Base-by-base conservation (phyloP, 768 basidiomycete species). In the Thelephora aurantiotincta region DNA sequence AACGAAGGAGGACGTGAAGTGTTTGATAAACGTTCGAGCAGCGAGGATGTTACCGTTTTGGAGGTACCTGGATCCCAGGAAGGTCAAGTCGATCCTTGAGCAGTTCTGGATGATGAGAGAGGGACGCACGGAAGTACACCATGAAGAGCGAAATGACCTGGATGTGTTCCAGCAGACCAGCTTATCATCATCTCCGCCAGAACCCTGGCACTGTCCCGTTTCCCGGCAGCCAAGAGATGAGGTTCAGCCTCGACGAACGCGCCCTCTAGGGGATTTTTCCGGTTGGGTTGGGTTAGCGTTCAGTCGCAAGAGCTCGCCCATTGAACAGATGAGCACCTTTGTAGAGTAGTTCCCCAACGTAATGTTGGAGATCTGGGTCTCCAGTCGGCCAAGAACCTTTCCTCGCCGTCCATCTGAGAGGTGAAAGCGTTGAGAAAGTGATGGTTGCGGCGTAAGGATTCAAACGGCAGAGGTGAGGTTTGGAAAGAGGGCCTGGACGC, bases 31-130 rank as follows among this genome's bases (percentile, higher is more conserved):
- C n/a, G 83, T 78, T n/a, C 79, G 78, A 3, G 94, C 88, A 3
- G 87, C 87, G n/a, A 90, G 77, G 57, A 99, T 82, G 53, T 91
- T 91, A 13, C 89, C 88, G 46, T 90, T 87, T 51, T 74, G 75
- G 19, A 92, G 68, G 57, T 86, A 87, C 49, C 85, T 88, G 56
- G 13, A 16, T n/a, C 42, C 12, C 33, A n/a, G 35, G 44, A 30
- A 47, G 41, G 49, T 23, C 43, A 20, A 23, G 35, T 30, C 22
- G 47, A 51, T 13, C 23, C 46, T 34, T 44, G n/a, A 35, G 33
- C 33, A 22, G 11, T 41, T 35, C 14, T 18, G 18, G n/a, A 42
- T 34, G 48, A 11, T 11, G 23, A 51, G n/a, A 5, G 20, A 12
- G 34, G 2, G 33, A 72, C 82, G 48, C 61, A 94, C 83, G 93